phyloP scores from a whole-genome alignment of 495 filamentous ascomycete genomes.

The Penicillium herquei region DNA sequence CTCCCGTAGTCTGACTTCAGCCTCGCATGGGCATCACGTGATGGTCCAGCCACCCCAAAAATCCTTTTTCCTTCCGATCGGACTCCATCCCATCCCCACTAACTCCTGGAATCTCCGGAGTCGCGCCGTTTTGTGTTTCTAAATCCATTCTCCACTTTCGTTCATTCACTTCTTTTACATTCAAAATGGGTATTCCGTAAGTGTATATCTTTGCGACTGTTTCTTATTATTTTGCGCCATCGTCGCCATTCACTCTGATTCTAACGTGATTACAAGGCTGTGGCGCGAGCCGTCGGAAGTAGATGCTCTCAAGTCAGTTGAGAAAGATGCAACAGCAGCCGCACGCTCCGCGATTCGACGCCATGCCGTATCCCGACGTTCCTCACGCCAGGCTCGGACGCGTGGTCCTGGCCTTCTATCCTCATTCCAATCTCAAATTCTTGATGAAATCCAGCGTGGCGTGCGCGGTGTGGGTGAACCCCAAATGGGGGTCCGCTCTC shows the following conservation, averaged over 20 bases:
- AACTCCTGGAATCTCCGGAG: conserved; percentile 3
- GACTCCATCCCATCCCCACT: conserved; percentile 14
- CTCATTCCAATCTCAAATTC: conserved; percentile 36
- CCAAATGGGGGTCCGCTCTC: conserved; percentile 29
- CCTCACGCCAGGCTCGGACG: conserved; percentile 32
- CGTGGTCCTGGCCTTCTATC: conserved; percentile 33
- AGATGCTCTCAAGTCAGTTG: conserved; percentile 54
- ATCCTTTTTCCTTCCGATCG: conserved; percentile 15
- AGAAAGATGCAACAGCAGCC: conserved; percentile 54
- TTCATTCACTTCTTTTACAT: conserved; percentile 17
- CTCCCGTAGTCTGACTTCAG: not conserved
- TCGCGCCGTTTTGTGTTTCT: conserved; percentile 17
- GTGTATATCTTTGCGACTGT: conserved; percentile 32
- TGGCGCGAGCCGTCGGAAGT: conserved; percentile 53
- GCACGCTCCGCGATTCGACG: conserved; percentile 74
- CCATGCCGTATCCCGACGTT: conserved; percentile 42
- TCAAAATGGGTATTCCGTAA: conserved; percentile 77
- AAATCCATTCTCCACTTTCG: conserved; percentile 3
- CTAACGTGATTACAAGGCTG: conserved; percentile 41
- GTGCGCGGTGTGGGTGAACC: conserved; percentile 30
- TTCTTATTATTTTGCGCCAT: conserved; percentile 29
- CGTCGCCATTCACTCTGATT: conserved; percentile 21
- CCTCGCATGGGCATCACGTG: not conserved
- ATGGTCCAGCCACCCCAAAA: conserved; percentile 2
- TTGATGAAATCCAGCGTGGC: conserved; percentile 47